These are phyloP conservation scores for Lactarius psammicola DNA, from an alignment of 768 basidiomycete species.

Conservation along the genomic window DNA sequence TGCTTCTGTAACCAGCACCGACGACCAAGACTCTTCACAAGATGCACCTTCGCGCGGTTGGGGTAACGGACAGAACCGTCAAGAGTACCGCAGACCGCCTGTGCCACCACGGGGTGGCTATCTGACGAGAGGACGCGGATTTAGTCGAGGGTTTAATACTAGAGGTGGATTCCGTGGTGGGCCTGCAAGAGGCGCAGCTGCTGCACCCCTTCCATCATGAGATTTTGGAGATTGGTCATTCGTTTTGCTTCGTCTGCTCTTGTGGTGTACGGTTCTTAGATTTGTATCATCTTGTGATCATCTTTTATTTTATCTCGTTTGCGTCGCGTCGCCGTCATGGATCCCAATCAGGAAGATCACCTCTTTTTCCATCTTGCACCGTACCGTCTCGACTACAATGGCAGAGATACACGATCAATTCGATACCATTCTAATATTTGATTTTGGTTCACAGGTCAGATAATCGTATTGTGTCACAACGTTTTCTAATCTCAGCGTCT, in stretches of 20 bases:
- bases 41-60: slow-evolving; percentile 24
- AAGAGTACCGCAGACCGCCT: slow-evolving; percentile 23
- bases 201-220: slow-evolving; percentile 21
- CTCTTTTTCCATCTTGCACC: not conserved
- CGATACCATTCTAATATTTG: slow-evolving; percentile 93
- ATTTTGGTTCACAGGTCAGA: slow-evolving; percentile 93
- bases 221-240: not conserved
- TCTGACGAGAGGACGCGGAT: slow-evolving; percentile 36
- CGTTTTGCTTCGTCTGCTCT: not conserved
- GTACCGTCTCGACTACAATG: slow-evolving; percentile 42
- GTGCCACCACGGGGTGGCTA: slow-evolving; percentile 32
- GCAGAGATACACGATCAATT: slow-evolving; percentile 93
- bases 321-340: slow-evolving; percentile 6
- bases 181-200: slow-evolving; percentile 2
- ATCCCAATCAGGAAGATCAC: slow-evolving; percentile 10
- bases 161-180: slow-evolving; percentile 33
- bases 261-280: slow-evolving; percentile 1
- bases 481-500: slow-evolving; percentile 23
- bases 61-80: slow-evolving; percentile 3
- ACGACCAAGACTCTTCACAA: slow-evolving; percentile 23
- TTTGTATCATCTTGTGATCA: not conserved
- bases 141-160: slow-evolving; percentile 29
- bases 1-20: slow-evolving; percentile 9
- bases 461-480: not conserved
- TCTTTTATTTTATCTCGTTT: not conserved